Evolutionary conservation across 441 rosid species (phyloP), one percentile per base, ranked within the genome.

Genomic region (Aleurites moluccanus): DNA sequence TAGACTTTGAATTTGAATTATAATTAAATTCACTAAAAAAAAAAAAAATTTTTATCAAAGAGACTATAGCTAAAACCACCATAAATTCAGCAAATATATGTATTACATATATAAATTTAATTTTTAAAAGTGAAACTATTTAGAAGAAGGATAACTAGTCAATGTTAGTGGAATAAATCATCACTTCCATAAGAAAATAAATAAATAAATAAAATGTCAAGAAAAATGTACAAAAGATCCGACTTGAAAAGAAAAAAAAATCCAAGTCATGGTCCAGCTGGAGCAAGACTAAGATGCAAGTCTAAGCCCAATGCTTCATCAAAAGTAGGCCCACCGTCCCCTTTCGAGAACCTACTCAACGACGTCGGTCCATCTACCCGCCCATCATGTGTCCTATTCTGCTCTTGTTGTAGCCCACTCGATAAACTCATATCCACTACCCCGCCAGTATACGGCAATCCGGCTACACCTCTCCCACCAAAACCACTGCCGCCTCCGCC

Each of bases 241-340:
- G 66, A 57, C 76, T 38, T 66, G 55, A 69, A 70, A 63, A 67
- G 2, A 21, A 55, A 52, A 52, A 16, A 52, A 18, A 52, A 44
- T 16, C 61, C 35, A 59, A 20, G 49, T 45, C 25, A n/a, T 0
- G 83, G 90, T 61, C 91, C 91, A 45, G 96, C 90, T 15, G 98
- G 97, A 40, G 97, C 92, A 64, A 94, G 92, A 80, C 99, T 86
- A 13, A 94, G 98, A 83, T 92, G 99, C 84, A 94, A 85, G 80
- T 92, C 96, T 76, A 94, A 80, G 77, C 97, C 95, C 84, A 90
- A 76, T 30, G 83, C 70, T 56, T 94, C 96, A 62, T 91, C 94
- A 28, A 87, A 87, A 50, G 77, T 82, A 21, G 97, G 85, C 69
- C 89, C 95, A 33, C 88, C 85, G 6, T 87, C 92, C 30, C 87